Base-by-base conservation (phyloP, 139 green algal species). In the Medakamo hakoo region DNA sequence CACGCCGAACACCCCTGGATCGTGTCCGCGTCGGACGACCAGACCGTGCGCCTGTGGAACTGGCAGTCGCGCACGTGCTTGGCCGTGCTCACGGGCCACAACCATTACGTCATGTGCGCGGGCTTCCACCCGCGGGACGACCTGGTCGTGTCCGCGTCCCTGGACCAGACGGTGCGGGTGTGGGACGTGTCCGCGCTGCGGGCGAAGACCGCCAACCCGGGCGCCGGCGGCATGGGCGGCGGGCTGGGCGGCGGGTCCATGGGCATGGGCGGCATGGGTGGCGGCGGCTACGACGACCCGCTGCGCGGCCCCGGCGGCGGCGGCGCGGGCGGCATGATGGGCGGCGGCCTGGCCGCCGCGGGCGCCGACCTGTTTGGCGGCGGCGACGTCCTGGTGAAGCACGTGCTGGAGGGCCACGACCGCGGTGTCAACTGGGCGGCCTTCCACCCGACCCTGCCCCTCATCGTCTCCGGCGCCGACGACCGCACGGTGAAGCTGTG, bases 31-130 rank as follows among this genome's bases (percentile, higher is more conserved):
- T 86, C 68, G 1, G 93, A 99, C 64, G 93, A 99, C 67, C 88
- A 95, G 80, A 99, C 93, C n/a, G 97, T 99, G 66, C 79, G 93
- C 25, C 89, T 97, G 27, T 99, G 93, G 93, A 99, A 99, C 79
- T 99, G 93, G 93, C 91, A 98, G 80, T 88, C 74, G 0, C 76
- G 93, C 22, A 92, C 78, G 14, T 98, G 91, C 78, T 91, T 98
- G 67, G 83, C 83, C 9, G 93, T 99, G 57, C 83, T 99, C 49
- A 99, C 93, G 14, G 66, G 93, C 5, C 93, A 99, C 82, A 99
- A 98, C 71, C 93, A 99, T 76, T 99, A 99, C 69, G 93, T 99
- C n/a, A 99, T 99, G 93, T 99, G 90, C 69, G 93, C 93, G 16
- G 72, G 74, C 56, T 99, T 99, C 76, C 93, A 99, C 78, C 76